Base-by-base conservation (phyloP, 2,329 filamentous ascomycete genomes). In the Arthrobotrys sphaeroides region DNA sequence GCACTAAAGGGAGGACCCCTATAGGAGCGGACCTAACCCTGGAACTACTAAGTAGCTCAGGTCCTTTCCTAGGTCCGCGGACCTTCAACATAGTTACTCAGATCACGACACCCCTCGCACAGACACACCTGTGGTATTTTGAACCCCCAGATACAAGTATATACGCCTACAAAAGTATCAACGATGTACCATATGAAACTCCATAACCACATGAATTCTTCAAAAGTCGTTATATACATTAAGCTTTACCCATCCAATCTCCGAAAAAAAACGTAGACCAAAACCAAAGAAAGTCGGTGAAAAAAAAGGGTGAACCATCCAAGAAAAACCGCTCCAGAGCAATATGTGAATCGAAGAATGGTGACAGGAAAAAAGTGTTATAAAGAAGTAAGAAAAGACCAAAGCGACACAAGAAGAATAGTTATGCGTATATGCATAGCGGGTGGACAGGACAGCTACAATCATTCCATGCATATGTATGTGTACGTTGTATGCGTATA, bases 221-320 rank as follows among this genome's bases (percentile, higher is more conserved):
- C 43, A 38, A 31, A 38, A 38, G n/a, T 70, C 66, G 55, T 70
- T 70, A 70, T 70, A 53, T 70, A 70, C 66, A 70, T 70, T 47
- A 70, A 70, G 9, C 12, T 13, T 45, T 70, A 24, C 51, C 51
- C 55, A 45, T 61, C 59, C 65, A 69, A 24, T 31, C 16, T 9
- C 40, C 26, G 9, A 33, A 31, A 5, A 33, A 26, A 28, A 26
- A 26, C 3, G 12, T n/a, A n/a, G n/a, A n/a, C n/a, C n/a, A n/a
- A n/a, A n/a, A n/a, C n/a, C n/a, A n/a, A 28, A 20, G 24, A 38
- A 36, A 20, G n/a, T n/a, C n/a, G n/a, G n/a, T n/a, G 18, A 38
- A 38, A 5, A 55, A 38, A 55, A 53, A 53, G 5, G 13, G 49
- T 5, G 28, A 5, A 5, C 9, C 6, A 36, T 12, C 49, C 12